Evolutionary conservation across 805 yeast species (phyloP), one percentile per base, ranked within the genome.

Genomic region (Barnettozyma sucrosica): DNA sequence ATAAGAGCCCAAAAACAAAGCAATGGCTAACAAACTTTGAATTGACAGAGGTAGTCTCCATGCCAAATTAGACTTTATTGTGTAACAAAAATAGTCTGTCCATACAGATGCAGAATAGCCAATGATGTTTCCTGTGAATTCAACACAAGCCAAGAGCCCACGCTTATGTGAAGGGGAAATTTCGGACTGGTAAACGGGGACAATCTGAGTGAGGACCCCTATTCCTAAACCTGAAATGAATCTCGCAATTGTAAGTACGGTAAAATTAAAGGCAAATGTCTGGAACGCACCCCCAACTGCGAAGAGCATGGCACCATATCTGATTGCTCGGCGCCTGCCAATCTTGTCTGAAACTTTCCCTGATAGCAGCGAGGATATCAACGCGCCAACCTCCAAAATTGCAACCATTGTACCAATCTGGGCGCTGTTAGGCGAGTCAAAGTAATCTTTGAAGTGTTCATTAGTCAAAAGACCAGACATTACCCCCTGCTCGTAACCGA

Each of bases 401-500:
- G 96, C 89, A 11, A 89, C 93, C 76, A 89, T 84, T 3, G 92
- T 78, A 19, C 97, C 97, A 37, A 89, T 78, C 51, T 78, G 75
- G 1, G 88, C 75, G 14, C 93, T 76, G 4, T 82, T 68, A 1
- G 97, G 97, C 41, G 85, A 59, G 54, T 81, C 61, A 66, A 87
- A 89, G 65, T 83, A 87, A 19, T 69, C 69, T 51, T 76, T 76
- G 66, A 89, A 89, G 47, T 83, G 75, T 8, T 72, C 75, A 43
- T 85, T 89, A 2, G 93, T 85, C 45, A 90, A 69, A 41, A 90
- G 80, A 3, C 96, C 95, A 41, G 89, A 81, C 79, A 90, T 87
- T 43, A 89, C 95, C 49, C 97, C 97, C 66, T 89, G 89, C 61
- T 83, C 90, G 63, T 83, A 85, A 3, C 93, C 93, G 56, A 85